Base-by-base conservation (phyloP, 73 alveolate genomes). In the Paramecium sexaurelia region DNA sequence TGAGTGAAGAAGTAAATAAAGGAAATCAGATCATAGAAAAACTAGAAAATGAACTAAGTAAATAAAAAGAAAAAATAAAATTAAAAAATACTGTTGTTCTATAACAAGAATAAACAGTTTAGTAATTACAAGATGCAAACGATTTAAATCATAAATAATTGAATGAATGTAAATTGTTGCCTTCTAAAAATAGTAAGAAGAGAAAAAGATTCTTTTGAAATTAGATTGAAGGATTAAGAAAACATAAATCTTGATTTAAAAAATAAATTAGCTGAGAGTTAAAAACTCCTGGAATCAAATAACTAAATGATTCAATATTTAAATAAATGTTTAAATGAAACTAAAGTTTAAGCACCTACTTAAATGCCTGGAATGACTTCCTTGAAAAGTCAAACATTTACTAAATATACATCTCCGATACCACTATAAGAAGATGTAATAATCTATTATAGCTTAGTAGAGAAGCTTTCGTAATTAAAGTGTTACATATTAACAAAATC, bases 11-110 rank as follows among this genome's bases (percentile, higher is more conserved):
- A 88, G 87, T 88, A 33, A 82, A 68, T 33, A 88, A 88, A 35
- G 94, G 94, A 22, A 88, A 88, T 69, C 29, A 69, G 51, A 82
- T 88, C 7, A 88, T 88, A 8, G 91, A 69, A 40, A 88, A 88
- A 69, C 35, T 88, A 13, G 66, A 82, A 27, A 57, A 69, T 41
- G 94, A 75, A 5, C 55, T 88, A 2, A 57, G 73, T 22, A 88
- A 88, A 82, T 68, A 88, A 33, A 88, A 88, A 47, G 87, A 88
- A 24, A 88, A 88, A 41, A 68, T 68, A 1, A 88, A 88, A 43
- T 22, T 37, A 41, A 88, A 88, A 29, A 82, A 88, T 68, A 9
- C 66, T 9, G 73, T 88, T 27, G 75, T 88, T 5, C 89, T 88
- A 0, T 39, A 88, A 41, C 29, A 88, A 41, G 94, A 88, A 9